phyloP scores from a whole-genome alignment of 495 filamentous ascomycete species.

The Penicillium longicatenatum region DNA sequence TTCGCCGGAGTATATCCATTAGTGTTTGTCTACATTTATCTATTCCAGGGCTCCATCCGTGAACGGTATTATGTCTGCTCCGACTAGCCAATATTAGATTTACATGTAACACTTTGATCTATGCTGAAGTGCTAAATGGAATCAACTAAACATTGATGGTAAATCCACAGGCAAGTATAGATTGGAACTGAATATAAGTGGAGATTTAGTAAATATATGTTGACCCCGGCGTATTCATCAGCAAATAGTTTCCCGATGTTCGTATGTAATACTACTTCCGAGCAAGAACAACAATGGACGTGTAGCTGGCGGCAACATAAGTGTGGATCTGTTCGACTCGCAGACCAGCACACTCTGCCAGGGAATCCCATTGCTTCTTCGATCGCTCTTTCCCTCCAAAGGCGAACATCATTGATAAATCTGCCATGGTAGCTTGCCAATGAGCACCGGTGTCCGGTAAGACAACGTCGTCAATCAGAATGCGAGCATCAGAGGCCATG shows the following conservation, averaged over 20 bases:
- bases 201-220: not conserved
- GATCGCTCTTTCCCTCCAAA: slow-evolving; percentile 40
- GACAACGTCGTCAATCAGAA: slow-evolving; percentile 45
- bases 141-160: not conserved
- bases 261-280: slow-evolving; percentile 8
- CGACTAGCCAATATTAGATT: too few relatives aligned
- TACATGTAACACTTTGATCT: too few relatives aligned
- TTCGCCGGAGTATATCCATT: too few relatives aligned
- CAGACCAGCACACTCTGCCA: slow-evolving; percentile 45
- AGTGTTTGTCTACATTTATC: too few relatives aligned
- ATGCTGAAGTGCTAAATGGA: too few relatives aligned
- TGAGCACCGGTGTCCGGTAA: slow-evolving; percentile 36
- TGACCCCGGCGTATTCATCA: not conserved
- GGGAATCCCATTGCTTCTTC: slow-evolving; percentile 38
- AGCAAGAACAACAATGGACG: slow-evolving; percentile 28
- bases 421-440: slow-evolving; percentile 31
- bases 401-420: slow-evolving; percentile 40
- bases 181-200: not conserved
- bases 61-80: too few relatives aligned
- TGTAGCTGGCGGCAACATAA: slow-evolving; percentile 28
- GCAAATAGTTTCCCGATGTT: not conserved
- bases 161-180: not conserved
- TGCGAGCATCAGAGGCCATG: slow-evolving; percentile 38
- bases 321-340: slow-evolving; percentile 42
- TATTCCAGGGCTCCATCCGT: too few relatives aligned